These are phyloP conservation scores for Thinopyrum elongatum DNA, from an alignment of 176 grass and related monocot species.

Conservation along the genomic window DNA sequence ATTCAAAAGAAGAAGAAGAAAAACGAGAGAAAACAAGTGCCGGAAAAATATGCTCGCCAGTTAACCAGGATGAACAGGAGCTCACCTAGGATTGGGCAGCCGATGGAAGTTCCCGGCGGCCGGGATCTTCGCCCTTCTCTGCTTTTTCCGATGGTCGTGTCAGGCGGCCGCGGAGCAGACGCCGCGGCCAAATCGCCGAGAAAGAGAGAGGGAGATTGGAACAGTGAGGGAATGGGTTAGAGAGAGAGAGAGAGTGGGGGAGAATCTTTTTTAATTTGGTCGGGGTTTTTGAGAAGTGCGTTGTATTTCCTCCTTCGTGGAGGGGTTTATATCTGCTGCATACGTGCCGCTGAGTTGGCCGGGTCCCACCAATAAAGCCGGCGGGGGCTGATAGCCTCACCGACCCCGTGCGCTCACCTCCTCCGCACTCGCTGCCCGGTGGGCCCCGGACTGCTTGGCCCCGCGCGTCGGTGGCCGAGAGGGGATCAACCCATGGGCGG, in stretches of 20 bases:
- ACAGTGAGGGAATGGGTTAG: background rate
- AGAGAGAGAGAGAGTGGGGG: background rate
- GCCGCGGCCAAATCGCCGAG: background rate
- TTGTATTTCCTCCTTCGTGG: background rate
- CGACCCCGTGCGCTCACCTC: background rate
- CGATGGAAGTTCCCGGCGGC: background rate
- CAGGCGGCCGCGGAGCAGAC: background rate
- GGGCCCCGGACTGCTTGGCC: fast-evolving
- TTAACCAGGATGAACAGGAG: background rate
- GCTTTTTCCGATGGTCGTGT: background rate
- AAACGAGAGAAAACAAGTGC: no score
- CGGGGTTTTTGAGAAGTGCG: background rate
- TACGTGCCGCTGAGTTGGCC: constrained; percentile 41
- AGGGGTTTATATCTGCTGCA: constrained; percentile 40
- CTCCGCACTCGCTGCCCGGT: background rate
- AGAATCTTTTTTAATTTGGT: constrained; percentile 29
- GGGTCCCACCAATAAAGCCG: constrained; percentile 9
- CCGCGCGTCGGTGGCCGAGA: background rate
- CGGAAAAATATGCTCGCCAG: background rate
- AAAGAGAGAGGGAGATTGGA: background rate
- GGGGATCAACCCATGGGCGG: fast-evolving
- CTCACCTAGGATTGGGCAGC: constrained; percentile 20
- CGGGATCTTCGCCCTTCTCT: background rate
- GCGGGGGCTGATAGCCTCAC: constrained; percentile 13
- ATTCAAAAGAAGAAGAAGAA: background rate